These are phyloP conservation scores for Leccinum subrobustum DNA, from an alignment of 1,284 basidiomycete genomes.

Conservation along the genomic window DNA sequence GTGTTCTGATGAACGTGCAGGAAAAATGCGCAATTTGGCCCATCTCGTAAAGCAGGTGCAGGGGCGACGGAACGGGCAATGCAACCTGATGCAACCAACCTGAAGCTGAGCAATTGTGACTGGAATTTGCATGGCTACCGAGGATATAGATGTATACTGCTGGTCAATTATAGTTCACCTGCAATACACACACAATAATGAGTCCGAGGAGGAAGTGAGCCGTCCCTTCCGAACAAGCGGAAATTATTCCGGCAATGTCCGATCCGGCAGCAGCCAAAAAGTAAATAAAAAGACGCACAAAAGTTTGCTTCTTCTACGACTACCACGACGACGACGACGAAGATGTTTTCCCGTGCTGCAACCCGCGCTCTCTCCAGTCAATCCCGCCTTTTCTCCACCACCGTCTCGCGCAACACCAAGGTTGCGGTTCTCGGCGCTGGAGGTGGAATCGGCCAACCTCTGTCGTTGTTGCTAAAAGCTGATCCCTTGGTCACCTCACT, in stretches of 20 bases:
- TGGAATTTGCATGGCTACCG: neutral
- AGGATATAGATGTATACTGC: neutral
- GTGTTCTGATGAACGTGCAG: neutral
- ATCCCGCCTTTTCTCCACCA: conserved; percentile 77
- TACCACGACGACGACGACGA: conserved; percentile 23
- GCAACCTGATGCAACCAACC: neutral
- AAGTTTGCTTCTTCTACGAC: neutral
- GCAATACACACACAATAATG: neutral
- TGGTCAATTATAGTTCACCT: neutral
- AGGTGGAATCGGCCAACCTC: conserved; percentile 91
- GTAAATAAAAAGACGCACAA: neutral
- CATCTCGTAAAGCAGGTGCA: neutral
- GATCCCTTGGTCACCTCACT: conserved; percentile 80
- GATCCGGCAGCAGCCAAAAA: neutral
- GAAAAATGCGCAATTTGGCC: neutral
- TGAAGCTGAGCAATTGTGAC: neutral
- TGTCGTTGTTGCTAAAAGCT: conserved; percentile 85
- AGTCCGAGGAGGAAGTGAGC: neutral
- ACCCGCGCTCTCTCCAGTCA: conserved; percentile 43
- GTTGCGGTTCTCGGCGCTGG: conserved; percentile 91
- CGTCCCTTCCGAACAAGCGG: neutral
- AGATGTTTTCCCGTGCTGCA: conserved; percentile 60
- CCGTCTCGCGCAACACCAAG: conserved; percentile 69
- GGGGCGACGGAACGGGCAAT: neutral
- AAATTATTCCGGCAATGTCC: neutral